These are phyloP conservation scores for Nasturtium officinale DNA, from an alignment of 345 rosid species.

Conservation along the genomic window DNA sequence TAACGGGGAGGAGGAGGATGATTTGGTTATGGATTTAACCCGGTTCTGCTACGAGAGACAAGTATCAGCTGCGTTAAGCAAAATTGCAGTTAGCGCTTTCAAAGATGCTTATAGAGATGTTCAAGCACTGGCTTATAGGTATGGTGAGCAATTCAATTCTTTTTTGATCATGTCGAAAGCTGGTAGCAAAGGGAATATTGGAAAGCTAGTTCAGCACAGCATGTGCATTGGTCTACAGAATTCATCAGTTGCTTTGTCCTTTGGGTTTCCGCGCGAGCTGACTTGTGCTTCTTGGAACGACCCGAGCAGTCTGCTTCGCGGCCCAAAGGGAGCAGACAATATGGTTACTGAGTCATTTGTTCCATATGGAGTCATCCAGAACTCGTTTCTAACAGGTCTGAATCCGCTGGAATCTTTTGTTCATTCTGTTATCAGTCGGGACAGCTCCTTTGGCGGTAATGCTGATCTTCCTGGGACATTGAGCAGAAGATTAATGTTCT, in stretches of 20 bases:
- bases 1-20: slow-evolving; percentile 45
- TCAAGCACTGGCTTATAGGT: slow-evolving; percentile 65
- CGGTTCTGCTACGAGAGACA: slow-evolving; percentile 67
- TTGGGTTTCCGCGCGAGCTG: slow-evolving; percentile 72
- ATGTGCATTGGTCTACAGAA: slow-evolving; percentile 89
- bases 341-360: slow-evolving; percentile 53
- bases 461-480: slow-evolving; percentile 96
- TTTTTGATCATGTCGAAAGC: slow-evolving; percentile 79
- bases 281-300: slow-evolving; percentile 71
- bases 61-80: slow-evolving; percentile 72
- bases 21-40: slow-evolving; percentile 47
- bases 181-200: slow-evolving; percentile 91
- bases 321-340: slow-evolving; percentile 29
- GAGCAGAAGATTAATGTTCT: slow-evolving; percentile 77
- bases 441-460: slow-evolving; percentile 85
- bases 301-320: slow-evolving; percentile 39
- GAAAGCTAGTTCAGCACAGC: slow-evolving; percentile 83
- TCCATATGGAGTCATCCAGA: slow-evolving; percentile 74
- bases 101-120: slow-evolving; percentile 74
- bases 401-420: slow-evolving; percentile 84
- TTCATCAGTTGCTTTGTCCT: slow-evolving; percentile 77
- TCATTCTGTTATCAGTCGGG: slow-evolving; percentile 83
- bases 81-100: slow-evolving; percentile 75
- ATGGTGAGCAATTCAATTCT: slow-evolving; percentile 64
- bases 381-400: slow-evolving; percentile 71